Conservation (phyloP, 805 yeast genomes). For the Tetrapisispora taiwanensis region DNA sequence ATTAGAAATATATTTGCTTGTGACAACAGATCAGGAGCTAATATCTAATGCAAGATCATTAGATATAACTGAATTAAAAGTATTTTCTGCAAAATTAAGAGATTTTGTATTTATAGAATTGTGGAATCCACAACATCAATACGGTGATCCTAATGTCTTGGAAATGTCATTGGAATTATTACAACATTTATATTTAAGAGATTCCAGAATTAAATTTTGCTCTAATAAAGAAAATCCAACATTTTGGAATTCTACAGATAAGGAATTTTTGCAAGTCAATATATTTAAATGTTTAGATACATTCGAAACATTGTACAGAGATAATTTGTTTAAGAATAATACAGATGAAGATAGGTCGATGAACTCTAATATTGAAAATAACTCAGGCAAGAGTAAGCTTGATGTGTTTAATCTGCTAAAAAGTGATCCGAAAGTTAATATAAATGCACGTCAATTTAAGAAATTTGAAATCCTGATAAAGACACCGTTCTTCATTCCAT, state of each 20-base stretch:
- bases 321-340: constrained; percentile 7
- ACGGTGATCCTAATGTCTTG: constrained; percentile 2
- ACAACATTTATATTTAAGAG: constrained; percentile 22
- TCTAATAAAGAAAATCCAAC: constrained; percentile 8
- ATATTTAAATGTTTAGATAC: constrained; percentile 17
- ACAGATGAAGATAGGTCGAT: constrained; percentile 13
- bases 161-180: constrained; percentile 13
- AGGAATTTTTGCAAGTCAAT: constrained; percentile 12
- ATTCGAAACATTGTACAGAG: constrained; percentile 21
- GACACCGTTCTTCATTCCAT: constrained; percentile 73
- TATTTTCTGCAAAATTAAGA: constrained; percentile 14
- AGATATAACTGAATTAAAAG: constrained; percentile 10
- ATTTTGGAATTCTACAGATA: constrained; percentile 21
- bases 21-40: constrained; percentile 25
- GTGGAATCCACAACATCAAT: constrained; percentile 10
- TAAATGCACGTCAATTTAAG: constrained; percentile 15
- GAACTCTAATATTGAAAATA: not conserved
- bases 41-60: constrained; percentile 9
- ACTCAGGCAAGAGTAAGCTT: not conserved
- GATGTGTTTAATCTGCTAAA: constrained; percentile 1
- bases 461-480: constrained; percentile 46
- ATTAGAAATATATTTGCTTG: constrained; percentile 16
- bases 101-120: constrained; percentile 14
- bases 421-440: not conserved
- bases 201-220: constrained; percentile 21